These are phyloP conservation scores for Auxenochlorella pyrenoidosa DNA, from an alignment of 139 green algal species.

Conservation along the genomic window DNA sequence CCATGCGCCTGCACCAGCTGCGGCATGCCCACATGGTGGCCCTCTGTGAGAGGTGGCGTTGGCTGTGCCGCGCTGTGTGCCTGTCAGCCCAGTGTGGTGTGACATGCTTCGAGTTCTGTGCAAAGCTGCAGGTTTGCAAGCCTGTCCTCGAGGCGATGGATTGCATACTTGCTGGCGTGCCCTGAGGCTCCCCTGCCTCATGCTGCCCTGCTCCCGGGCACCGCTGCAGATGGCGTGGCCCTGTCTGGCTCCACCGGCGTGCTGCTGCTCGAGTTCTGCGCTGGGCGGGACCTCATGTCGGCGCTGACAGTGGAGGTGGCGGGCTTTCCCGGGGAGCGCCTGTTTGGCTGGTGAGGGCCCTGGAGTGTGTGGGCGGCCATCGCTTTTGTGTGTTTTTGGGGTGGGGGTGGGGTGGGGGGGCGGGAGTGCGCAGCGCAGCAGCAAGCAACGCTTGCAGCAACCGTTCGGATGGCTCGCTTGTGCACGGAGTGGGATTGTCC, in stretches of 20 bases:
- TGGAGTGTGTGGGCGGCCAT: too few species aligned
- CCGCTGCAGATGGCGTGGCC: neutral
- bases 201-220: neutral
- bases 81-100: neutral
- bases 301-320: neutral
- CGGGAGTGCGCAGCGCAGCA: too few species aligned
- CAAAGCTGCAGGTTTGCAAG: too few species aligned
- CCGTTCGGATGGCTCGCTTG: too few species aligned
- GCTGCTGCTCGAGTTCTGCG: slow-evolving; percentile 5
- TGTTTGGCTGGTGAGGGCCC: neutral
- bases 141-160: too few species aligned
- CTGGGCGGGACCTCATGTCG: neutral
- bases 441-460: too few species aligned
- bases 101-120: too few species aligned
- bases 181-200: neutral
- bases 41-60: neutral
- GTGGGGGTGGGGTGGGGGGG: too few species aligned
- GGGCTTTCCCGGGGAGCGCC: neutral
- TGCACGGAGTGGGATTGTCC: too few species aligned
- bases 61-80: neutral
- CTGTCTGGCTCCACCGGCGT: neutral
- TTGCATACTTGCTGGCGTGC: too few species aligned
- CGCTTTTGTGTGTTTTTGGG: too few species aligned
- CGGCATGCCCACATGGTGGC: neutral
- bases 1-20: neutral